Evolutionary conservation across 768 basidiomycete genomes (phyloP), one percentile per base, ranked within the genome.

Genomic region (Mycena leptocephala): DNA sequence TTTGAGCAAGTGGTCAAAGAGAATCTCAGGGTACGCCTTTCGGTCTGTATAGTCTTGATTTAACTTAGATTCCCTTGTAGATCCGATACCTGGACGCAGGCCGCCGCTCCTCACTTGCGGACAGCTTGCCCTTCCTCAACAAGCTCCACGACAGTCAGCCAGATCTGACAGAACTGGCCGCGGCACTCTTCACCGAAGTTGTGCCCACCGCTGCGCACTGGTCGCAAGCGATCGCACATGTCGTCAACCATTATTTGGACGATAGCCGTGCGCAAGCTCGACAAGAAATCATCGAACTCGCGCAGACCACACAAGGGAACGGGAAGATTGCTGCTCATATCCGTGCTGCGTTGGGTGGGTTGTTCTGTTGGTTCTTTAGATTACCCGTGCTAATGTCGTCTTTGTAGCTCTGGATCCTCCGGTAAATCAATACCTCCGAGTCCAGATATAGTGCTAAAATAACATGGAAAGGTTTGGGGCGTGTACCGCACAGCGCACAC

Each of bases 241-340:
- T 93, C 28, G 85, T 95, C 62, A 86, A 93, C 79, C 93, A 91
- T 83, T 95, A 91, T 78, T 83, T 94, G 18, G 84, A 87, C 13
- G 85, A 87, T 1, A 81, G 80, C 51, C 83, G 83, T 75, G 61
- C 81, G 69, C 61, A 81, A 22, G 86, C 85, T 32, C 85, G 87
- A 13, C 82, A 83, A 28, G 85, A 89, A 39, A 86, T 93, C 35
- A 83, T 88, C 1, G 77, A 74, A 22, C 78, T 90, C 33, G 82
- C n/a, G n/a, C n/a, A 81, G n/a, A 64, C 75, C 20, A 80, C 80
- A 8, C 74, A 84, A 41, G 81, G 78, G 18, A 64, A 68, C 20
- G 72, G 70, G 6, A 83, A 84, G 65, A 75, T 91, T 37, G 86
- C 89, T 85, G 79, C 35, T 7, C 89, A 89, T 77, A 84, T 91